Evolutionary conservation across 345 rosid genomes (phyloP).

Genomic region (Excoecaria agallocha): DNA sequence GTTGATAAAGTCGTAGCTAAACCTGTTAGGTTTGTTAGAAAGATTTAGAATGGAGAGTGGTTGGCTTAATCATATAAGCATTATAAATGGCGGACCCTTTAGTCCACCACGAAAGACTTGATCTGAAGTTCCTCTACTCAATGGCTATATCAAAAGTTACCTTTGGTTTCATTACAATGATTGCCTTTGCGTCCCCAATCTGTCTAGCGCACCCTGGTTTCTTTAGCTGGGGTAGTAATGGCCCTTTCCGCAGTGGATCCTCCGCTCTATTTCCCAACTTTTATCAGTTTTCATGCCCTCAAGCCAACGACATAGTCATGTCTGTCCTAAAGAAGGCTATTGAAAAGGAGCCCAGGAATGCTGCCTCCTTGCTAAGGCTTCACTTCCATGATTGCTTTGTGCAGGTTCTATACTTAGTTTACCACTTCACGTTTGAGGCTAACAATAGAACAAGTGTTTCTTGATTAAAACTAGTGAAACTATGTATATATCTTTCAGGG

Average conservation of each 20-base stretch:
- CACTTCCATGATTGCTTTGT: constrained; percentile 98
- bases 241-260: constrained; percentile 25
- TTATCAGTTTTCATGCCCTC: constrained; percentile 79
- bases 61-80: constrained; percentile 32
- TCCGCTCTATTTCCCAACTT: constrained; percentile 55
- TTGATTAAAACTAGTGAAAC: not conserved
- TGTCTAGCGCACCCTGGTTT: constrained; percentile 56
- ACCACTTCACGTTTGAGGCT: not conserved
- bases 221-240: constrained; percentile 51
- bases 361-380: constrained; percentile 87
- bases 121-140: constrained; percentile 7
- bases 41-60: constrained; percentile 57
- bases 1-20: constrained; percentile 36
- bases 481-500: constrained; percentile 46
- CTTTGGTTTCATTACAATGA: constrained; percentile 28
- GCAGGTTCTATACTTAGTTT: constrained; percentile 46
- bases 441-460: too few relatives aligned
- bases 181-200: constrained; percentile 36
- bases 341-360: constrained; percentile 60
- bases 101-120: constrained; percentile 3
- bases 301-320: constrained; percentile 68
- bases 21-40: constrained; percentile 22
- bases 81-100: constrained; percentile 6
- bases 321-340: constrained; percentile 60
- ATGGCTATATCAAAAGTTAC: constrained; percentile 41